A percentile compares a stretch with the other conserved stretches of the same genome.
Conservation (phyloP, 768 basidiomycete species). For the Mycena latifolia region DNA sequence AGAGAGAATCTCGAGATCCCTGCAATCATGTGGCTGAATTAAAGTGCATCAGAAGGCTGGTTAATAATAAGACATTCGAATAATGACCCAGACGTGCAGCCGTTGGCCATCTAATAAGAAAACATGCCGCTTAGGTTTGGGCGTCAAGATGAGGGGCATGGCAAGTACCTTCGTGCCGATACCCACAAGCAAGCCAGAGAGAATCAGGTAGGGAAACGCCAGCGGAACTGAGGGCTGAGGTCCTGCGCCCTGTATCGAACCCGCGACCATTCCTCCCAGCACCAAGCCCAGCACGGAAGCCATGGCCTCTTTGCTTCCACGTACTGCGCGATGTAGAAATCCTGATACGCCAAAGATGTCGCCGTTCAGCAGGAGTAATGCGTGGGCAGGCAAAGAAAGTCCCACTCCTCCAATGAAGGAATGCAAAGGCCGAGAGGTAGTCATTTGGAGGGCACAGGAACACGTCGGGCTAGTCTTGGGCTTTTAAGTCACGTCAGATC, state of each 20-base stretch:
- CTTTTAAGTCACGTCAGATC: constrained; percentile 6
- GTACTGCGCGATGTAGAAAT: constrained; percentile 64
- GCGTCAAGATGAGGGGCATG: background rate
- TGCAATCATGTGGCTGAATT: constrained; percentile 70
- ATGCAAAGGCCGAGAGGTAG: constrained; percentile 38
- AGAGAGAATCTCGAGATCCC: constrained; percentile 68
- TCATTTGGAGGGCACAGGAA: constrained; percentile 5
- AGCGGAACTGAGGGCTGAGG: constrained; percentile 42
- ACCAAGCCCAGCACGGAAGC: constrained; percentile 60
- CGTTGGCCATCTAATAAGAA: constrained; percentile 61
- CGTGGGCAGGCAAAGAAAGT: constrained; percentile 64
- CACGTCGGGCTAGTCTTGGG: background rate
- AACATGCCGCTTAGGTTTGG: constrained; percentile 1
- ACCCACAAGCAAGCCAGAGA: constrained; percentile 70
- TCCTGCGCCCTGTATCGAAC: constrained; percentile 52
- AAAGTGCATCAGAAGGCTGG: constrained; percentile 1
- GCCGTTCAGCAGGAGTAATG: constrained; percentile 66
- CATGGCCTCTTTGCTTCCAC: constrained; percentile 57
- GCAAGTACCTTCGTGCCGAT: constrained; percentile 66
- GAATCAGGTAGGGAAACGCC: constrained; percentile 45
- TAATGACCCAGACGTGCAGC: constrained; percentile 73
- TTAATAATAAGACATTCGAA: background rate
- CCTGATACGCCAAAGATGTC: constrained; percentile 72
- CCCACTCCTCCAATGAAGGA: constrained; percentile 69
- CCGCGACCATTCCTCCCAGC: constrained; percentile 60